phyloP scores from a whole-genome alignment of 306 rosid species.

The Prunus campanulata region DNA sequence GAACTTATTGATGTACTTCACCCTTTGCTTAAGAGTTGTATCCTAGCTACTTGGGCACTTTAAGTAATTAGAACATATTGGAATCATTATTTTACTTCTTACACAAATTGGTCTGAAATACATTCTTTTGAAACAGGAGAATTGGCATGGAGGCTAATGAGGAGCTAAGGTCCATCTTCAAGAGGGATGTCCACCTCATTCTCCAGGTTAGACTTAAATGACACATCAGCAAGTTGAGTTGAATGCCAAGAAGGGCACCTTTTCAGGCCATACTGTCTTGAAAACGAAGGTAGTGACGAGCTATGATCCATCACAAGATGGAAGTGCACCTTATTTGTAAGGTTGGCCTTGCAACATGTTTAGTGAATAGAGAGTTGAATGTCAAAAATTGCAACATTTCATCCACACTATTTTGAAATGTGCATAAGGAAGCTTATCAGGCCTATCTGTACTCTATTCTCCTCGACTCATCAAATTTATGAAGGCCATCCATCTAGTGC shows the following conservation, averaged over 20 bases:
- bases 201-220: conserved; percentile 78
- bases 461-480: conserved; percentile 16
- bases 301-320: conserved; percentile 64
- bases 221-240: conserved; percentile 15
- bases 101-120: conserved; percentile 3
- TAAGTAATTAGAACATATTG: background rate
- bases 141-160: conserved; percentile 95
- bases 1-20: background rate
- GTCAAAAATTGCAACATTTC: conserved; percentile 21
- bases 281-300: conserved; percentile 69
- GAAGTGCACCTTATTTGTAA: conserved; percentile 74
- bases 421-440: conserved; percentile 25
- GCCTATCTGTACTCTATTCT: conserved; percentile 4
- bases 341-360: conserved; percentile 44
- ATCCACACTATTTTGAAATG: conserved; percentile 22
- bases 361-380: conserved; percentile 9
- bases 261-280: conserved; percentile 21
- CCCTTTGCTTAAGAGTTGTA: background rate
- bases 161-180: conserved; percentile 88
- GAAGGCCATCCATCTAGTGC: conserved; percentile 18
- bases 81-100: background rate
- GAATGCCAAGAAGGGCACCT: conserved; percentile 17
- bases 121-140: conserved; percentile 54
- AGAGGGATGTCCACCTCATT: conserved; percentile 84
- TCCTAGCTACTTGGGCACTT: background rate